Conservation (phyloP, 768 basidiomycete genomes). For the Leccinum uliginosum region DNA sequence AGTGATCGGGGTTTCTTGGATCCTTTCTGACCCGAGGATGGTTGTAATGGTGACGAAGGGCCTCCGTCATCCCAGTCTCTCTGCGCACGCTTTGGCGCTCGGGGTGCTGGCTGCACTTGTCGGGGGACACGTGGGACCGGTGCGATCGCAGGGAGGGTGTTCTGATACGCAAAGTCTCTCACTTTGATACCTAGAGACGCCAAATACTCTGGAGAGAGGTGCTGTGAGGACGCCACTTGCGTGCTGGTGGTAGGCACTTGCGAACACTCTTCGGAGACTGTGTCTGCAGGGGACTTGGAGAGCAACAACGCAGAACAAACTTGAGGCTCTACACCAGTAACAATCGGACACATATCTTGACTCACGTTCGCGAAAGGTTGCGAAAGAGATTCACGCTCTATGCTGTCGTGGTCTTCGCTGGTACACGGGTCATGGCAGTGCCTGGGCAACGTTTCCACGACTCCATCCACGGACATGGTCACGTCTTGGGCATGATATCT, state of each 20-base stretch:
- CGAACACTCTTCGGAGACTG: conserved; percentile 9
- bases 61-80: conserved; percentile 29
- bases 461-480: conserved; percentile 2
- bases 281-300: conserved; percentile 17
- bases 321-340: conserved; percentile 30
- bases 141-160: conserved; percentile 55
- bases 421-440: not conserved
- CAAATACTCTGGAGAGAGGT: conserved; percentile 34
- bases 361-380: conserved; percentile 32
- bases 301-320: conserved; percentile 24
- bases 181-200: conserved; percentile 38
- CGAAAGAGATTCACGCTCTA: conserved; percentile 20
- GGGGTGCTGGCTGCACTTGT: conserved; percentile 44
- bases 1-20: conserved; percentile 25
- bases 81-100: conserved; percentile 36
- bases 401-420: conserved; percentile 8
- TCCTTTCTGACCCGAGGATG: conserved; percentile 6
- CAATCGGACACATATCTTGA: conserved; percentile 31
- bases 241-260: conserved; percentile 14
- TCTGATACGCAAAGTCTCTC: conserved; percentile 67
- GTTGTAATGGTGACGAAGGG: not conserved
- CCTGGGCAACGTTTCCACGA: not conserved
- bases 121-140: conserved; percentile 45
- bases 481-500: conserved; percentile 5
- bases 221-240: conserved; percentile 18